A percentile compares a stretch with the other conserved stretches of the same genome.
These are phyloP conservation scores for Gyromitra esculenta DNA, from an alignment of 2,329 filamentous ascomycete species.

Conservation along the genomic window DNA sequence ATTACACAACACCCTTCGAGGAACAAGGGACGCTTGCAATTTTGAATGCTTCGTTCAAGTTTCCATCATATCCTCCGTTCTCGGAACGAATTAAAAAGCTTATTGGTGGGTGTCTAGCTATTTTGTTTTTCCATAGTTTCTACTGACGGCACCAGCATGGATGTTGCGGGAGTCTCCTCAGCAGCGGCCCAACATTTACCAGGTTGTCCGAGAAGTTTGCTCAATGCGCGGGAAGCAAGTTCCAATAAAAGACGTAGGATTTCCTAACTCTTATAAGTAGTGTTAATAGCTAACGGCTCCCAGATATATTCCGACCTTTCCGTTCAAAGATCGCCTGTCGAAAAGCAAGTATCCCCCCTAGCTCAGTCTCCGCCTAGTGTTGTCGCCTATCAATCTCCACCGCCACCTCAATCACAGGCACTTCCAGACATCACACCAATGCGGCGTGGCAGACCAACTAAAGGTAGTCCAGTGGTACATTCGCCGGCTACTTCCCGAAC, in stretches of 20 bases:
- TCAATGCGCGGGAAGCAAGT: constrained; percentile 86
- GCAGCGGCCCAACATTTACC: constrained; percentile 88
- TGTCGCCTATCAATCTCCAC: constrained; percentile 83
- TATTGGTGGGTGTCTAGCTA: constrained; percentile 72
- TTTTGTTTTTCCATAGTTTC: constrained; percentile 32
- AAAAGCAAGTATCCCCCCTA: constrained; percentile 50
- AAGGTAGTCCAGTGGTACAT: constrained; percentile 63
- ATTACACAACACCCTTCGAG: constrained; percentile 98
- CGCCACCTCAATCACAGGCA: constrained; percentile 73
- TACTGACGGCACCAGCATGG: constrained; percentile 59
- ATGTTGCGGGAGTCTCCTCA: constrained; percentile 89
- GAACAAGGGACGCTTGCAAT: constrained; percentile 98
- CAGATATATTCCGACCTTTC: constrained; percentile 73
- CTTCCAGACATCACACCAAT: constrained; percentile 94
- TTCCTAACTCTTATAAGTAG: not conserved
- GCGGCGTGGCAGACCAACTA: constrained; percentile 81
- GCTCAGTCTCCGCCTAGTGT: constrained; percentile 69
- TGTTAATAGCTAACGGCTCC: constrained; percentile 23
- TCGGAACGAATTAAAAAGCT: constrained; percentile 88
- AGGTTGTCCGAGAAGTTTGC: constrained; percentile 87
- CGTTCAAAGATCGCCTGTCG: constrained; percentile 27
- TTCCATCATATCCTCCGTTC: constrained; percentile 85
- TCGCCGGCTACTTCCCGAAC: constrained; percentile 64
- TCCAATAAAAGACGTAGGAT: constrained; percentile 85
- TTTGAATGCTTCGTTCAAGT: constrained; percentile 92